Base-by-base conservation (phyloP, 2,329 filamentous ascomycete genomes). In the Biscogniauxia sp. region DNA sequence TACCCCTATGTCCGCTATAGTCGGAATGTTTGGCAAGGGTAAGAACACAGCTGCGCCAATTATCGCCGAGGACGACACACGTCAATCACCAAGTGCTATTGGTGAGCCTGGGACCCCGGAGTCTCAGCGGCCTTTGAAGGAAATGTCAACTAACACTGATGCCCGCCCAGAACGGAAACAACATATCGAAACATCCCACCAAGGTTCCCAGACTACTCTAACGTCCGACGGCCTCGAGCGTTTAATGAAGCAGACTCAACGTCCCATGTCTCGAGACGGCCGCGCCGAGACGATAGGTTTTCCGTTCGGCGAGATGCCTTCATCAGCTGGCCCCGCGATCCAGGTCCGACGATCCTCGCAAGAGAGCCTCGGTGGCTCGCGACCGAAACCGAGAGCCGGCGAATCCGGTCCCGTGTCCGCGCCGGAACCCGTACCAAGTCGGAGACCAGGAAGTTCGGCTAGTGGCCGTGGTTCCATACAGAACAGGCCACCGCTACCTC, bases 141-240 rank as follows among this genome's bases (percentile, higher is more conserved):
- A 88, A 68, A 80, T 89, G 13, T 86, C 87, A n/a, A 78, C 78
- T 57, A 90, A 90, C 69, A 75, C 80, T 2, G 76, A 74, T 61
- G 69, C 74, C 56, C 77, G 77, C 20, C 69, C 76, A 23, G 54
- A 66, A 6, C 79, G 78, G 60, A 82, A 79, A 69, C 69, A 65
- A 20, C 56, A 72, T 20, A 63, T 77, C 50, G 74, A 77, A 58
- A 89, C 82, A 62, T 78, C 81, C 20, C 92, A 96, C 69, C 88
- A 90, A 66, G 85, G 88, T 57, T 89, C 90, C 15, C 94, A 97
- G 76, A 97, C 93, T 23, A 82, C 89, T 49, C 80, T 97, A 28
- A 96, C 92, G n/a, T 85, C 91, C 0, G 85, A 90, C 55, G 88
- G 90, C 59, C 92, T 97, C 64, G 93, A 97, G 67, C 84, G 86